Base-by-base conservation (phyloP, 768 basidiomycete genomes). In the Rhizopogon roseolus region DNA sequence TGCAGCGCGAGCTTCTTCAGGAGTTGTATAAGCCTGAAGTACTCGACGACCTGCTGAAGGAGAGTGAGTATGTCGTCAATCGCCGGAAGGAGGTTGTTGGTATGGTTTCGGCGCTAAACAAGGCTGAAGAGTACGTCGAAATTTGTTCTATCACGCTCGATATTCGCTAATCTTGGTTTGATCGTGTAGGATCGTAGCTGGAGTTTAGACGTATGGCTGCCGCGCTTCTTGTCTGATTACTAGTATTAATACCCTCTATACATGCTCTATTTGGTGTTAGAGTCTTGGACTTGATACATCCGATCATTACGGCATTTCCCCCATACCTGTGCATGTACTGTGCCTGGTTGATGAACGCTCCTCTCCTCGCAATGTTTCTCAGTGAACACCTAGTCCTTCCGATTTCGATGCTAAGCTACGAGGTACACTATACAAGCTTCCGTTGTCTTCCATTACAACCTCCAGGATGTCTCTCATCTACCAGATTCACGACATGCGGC, bases 11-110 rank as follows among this genome's bases (percentile, higher is more conserved):
- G 71, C 79, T 99, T 39, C 73, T 99, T 50, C 92, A 97, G 66
- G 91, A 98, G 74, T 79, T 99, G 25, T 99, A 99, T 79, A 96
- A 97, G 71, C 87, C 94, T 13, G 96, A 98, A 11, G 93, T 97
- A 14, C 78, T 99, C 32, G 93, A 96, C 44, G 96, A 98, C 49
- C 73, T 98, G 57, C 76, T 98, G 65, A 98, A 98, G 76, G 96
- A 93, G 78, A 91, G 88, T 60, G 94, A 97, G 65, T 86, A 77
- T 58, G 89, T 96, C 56, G 88, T 94, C 44, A 85, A 75, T 69
- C 82, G 95, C 65, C 82, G 96, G 73, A 95, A 94, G 76, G 97
- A 99, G 74, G 90, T 95, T 57, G 81, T 90, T 60, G 79, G 84
- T 63, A 97, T 98, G 93, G 85, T 98, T 50, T 78, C 83, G 41